A percentile compares a stretch with the other conserved stretches of the same genome.
These are phyloP conservation scores for Phytophthora gonapodyides DNA, from an alignment of 352 stramenopile species.

Conservation along the genomic window DNA sequence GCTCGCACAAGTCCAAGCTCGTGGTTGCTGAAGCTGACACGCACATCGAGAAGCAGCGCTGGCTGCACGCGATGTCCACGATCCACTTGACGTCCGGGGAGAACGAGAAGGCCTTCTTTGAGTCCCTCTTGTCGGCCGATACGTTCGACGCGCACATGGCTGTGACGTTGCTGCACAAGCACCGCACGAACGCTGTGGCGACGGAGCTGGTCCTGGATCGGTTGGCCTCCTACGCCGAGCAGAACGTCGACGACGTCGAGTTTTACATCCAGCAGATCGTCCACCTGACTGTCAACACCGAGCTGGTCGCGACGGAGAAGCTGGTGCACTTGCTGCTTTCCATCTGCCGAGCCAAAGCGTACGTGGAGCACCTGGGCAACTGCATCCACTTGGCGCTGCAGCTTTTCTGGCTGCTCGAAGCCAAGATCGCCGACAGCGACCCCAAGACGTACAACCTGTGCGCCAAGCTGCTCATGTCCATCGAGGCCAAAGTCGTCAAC, in stretches of 20 bases:
- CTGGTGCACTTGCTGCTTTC: constrained; percentile 74
- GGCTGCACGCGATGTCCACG: constrained; percentile 71
- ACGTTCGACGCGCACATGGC: constrained; percentile 72
- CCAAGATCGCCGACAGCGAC: constrained; percentile 74
- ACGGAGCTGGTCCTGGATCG: constrained; percentile 72
- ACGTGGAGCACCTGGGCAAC: constrained; percentile 80
- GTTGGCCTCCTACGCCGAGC: constrained; percentile 60
- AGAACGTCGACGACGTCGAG: constrained; percentile 79
- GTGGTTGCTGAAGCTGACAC: constrained; percentile 73
- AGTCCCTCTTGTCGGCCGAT: constrained; percentile 58
- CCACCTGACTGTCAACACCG: constrained; percentile 68
- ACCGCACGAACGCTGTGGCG: constrained; percentile 65
- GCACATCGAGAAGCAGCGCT: constrained; percentile 73
- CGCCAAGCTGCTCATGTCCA: constrained; percentile 81
- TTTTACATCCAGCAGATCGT: constrained; percentile 87
- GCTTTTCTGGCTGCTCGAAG: constrained; percentile 74
- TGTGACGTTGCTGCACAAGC: constrained; percentile 72
- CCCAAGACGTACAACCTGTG: constrained; percentile 78
- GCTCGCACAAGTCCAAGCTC: constrained; percentile 73
- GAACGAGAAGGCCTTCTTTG: constrained; percentile 59
- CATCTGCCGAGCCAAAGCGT: constrained; percentile 76
- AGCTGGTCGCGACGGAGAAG: constrained; percentile 67
- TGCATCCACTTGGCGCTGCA: constrained; percentile 77
- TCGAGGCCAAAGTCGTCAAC: constrained; percentile 83
- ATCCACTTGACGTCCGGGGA: constrained; percentile 60